Evolutionary conservation across 2,329 filamentous ascomycete genomes (phyloP), one percentile per base, ranked within the genome.

Genomic region (Shiraia sp.): DNA sequence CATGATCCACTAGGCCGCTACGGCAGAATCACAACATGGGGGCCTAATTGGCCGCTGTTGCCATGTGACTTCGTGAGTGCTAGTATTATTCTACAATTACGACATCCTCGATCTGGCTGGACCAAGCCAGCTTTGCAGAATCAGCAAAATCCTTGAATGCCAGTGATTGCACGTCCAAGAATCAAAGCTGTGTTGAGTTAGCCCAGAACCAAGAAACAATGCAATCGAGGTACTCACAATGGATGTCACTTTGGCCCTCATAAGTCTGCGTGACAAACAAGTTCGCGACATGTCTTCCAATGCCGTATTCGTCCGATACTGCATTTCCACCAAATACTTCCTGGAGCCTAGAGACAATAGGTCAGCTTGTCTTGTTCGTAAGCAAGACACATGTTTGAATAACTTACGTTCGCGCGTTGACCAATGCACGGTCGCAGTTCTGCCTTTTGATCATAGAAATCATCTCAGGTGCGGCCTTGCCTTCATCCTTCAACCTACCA

Each of bases 251-350:
- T 73, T 97, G 93, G 15, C 93, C 93, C 74, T 99, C 93, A 59
- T 99, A 99, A 2, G 92, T 97, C 75, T 97, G 92, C 40, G 92
- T 95, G 38, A 99, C 93, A 70, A 95, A 99, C 51, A 99, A 71
- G 69, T 99, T 99, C 42, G 92, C 86, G 45, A 96, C 93, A 74
- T 97, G 93, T 51, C 93, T 83, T 12, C 90, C 93, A 63, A 99
- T 96, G 49, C 85, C 84, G 65, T 97, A 99, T 74, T 99, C 93
- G 61, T 99, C 93, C 63, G 90, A 96, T 35, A 93, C 90, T n/a
- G 93, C 93, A 65, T 99, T 99, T 22, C 93, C 93, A 43, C 93
- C 93, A 73, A 99, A 96, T 15, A 99, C 82, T 75, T 99, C 93
- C 72, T 99, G 93, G 47, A 99, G 75, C 47, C 80, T 83, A 44